These are phyloP conservation scores for Fusarium nurragi DNA, from an alignment of 2,329 filamentous ascomycete genomes.

Conservation along the genomic window DNA sequence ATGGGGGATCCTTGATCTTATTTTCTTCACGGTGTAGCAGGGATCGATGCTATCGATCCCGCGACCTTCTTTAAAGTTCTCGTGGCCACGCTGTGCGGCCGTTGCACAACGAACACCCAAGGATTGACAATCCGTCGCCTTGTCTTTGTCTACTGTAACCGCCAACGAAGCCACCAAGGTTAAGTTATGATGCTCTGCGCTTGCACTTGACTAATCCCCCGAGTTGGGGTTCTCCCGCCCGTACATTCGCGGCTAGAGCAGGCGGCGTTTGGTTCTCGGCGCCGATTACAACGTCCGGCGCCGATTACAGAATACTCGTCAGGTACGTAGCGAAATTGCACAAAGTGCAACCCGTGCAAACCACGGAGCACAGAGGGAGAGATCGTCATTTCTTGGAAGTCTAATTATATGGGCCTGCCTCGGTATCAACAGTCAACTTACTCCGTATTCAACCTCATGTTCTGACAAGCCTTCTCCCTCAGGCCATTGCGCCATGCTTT, in stretches of 20 bases:
- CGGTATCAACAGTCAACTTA: constrained; percentile 3
- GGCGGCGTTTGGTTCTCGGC: constrained; percentile 20
- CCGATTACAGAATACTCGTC: constrained; percentile 26
- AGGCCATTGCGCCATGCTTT: not conserved
- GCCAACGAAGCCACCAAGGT: not conserved
- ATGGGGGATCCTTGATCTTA: constrained; percentile 10
- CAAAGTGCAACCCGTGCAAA: not conserved
- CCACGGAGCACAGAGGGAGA: not conserved
- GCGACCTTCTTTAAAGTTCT: constrained; percentile 21
- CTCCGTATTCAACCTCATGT: not conserved
- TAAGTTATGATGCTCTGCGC: not conserved
- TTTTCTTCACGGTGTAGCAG: constrained; percentile 10
- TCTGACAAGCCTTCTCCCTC: not conserved
- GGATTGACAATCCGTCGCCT: not conserved
- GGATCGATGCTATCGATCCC: constrained; percentile 13
- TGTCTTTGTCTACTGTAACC: not conserved
- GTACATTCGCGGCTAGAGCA: not conserved
- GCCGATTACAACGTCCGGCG: constrained; percentile 19
- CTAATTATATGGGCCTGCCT: constrained; percentile 24
- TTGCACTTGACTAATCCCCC: constrained; percentile 6
- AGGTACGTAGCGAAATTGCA: constrained; percentile 19
- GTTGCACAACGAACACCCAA: not conserved
- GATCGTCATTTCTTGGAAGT: constrained; percentile 17
- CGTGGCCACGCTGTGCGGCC: constrained; percentile 18
- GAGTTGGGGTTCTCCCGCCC: constrained; percentile 1